These are phyloP conservation scores for Graphilbum fragrans DNA, from an alignment of 2,329 filamentous ascomycete species.

Conservation along the genomic window DNA sequence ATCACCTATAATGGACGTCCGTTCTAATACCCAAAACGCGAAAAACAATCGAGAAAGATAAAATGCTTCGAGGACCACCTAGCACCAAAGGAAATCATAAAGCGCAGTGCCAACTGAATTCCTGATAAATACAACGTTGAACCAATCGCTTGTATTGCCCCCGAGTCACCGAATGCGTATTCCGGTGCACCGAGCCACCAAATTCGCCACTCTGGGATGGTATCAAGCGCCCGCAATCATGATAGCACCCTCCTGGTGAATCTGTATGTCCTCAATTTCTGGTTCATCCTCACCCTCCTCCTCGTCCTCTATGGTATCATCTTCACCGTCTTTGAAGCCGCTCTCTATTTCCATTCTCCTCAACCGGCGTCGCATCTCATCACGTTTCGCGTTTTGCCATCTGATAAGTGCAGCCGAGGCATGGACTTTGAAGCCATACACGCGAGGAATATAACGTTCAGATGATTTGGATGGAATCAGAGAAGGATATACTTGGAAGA, in stretches of 20 bases:
- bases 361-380: conserved; percentile 71
- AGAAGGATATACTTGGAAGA: conserved; percentile 94
- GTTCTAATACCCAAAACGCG: too few species aligned
- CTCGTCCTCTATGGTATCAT: conserved; percentile 49
- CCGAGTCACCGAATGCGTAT: too few species aligned
- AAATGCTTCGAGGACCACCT: too few species aligned
- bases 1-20: too few species aligned
- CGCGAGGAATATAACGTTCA: conserved; percentile 73
- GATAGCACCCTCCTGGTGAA: not conserved
- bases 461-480: conserved; percentile 77
- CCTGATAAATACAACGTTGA: too few species aligned
- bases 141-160: too few species aligned
- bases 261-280: conserved; percentile 1
- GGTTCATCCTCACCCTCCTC: conserved; percentile 32
- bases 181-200: too few species aligned
- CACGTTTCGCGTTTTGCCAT: conserved; percentile 76
- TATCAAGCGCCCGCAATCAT: not conserved
- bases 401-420: conserved; percentile 74
- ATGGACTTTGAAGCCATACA: conserved; percentile 95
- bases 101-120: too few species aligned
- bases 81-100: too few species aligned
- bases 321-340: conserved; percentile 62
- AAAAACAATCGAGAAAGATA: too few species aligned
- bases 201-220: not conserved
- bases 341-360: conserved; percentile 61